A percentile compares a stretch with the other conserved stretches of the same genome.
phyloP scores from a whole-genome alignment of 441 rosid species.

The Melastoma candidum region DNA sequence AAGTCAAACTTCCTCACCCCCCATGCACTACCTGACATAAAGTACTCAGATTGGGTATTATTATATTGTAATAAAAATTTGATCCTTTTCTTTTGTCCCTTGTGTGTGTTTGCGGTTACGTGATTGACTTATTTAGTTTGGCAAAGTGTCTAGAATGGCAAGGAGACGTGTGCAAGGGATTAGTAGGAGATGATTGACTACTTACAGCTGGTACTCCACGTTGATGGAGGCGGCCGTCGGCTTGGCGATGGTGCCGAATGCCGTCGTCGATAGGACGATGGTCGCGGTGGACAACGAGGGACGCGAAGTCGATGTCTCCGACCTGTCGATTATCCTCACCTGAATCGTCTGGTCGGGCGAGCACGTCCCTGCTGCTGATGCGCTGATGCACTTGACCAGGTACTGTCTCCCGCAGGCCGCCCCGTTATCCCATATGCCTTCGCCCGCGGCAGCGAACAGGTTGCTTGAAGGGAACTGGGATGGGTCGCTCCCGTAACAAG shows the following conservation, averaged over 20 bases:
- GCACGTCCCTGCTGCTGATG: slow-evolving; percentile 23
- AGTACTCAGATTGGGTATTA: too few species aligned
- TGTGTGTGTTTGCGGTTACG: too few species aligned
- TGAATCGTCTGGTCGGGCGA: slow-evolving; percentile 21
- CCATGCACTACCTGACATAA: too few species aligned
- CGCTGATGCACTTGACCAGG: slow-evolving; percentile 42
- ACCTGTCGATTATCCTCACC: slow-evolving; percentile 34
- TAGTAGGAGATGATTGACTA: slow-evolving; percentile 8
- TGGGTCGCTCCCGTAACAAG: slow-evolving; percentile 33
- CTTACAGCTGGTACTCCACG: slow-evolving; percentile 39
- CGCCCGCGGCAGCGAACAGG: slow-evolving; percentile 48
- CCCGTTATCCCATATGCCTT: slow-evolving; percentile 59
- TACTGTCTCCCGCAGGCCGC: slow-evolving; percentile 52
- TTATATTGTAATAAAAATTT: too few species aligned
- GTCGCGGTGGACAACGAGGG: slow-evolving; percentile 27
- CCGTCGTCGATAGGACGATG: slow-evolving; percentile 33
- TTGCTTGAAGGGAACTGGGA: slow-evolving; percentile 37
- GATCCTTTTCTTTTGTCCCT: too few species aligned
- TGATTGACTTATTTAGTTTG: too few species aligned
- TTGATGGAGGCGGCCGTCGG: slow-evolving; percentile 23
- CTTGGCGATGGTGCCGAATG: slow-evolving; percentile 29
- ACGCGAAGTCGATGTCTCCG: slow-evolving; percentile 21
- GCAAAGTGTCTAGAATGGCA: not conserved
- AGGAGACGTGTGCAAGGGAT: not conserved
- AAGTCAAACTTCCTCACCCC: too few species aligned